Percentiles rank a stretch among this genome's conserved stretches.
Evolutionary conservation across 257 asterid species (phyloP).

Genomic region (Cinchona pubescens): DNA sequence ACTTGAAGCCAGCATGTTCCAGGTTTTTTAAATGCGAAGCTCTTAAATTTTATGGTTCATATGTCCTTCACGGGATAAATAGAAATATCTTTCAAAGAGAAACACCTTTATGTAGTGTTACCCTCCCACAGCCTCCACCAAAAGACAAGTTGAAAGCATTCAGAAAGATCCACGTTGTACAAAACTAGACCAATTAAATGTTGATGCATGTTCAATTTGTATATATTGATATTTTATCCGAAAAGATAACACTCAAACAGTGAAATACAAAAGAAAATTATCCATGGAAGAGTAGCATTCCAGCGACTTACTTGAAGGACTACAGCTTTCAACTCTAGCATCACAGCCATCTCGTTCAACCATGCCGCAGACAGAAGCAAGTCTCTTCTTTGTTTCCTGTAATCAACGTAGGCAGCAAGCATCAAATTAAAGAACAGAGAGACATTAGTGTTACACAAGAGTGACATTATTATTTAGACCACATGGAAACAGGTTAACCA

Average conservation of each 20-base stretch:
- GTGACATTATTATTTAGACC: background rate
- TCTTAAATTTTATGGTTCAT: background rate
- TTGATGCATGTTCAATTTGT: background rate
- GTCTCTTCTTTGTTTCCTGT: constrained; percentile 41
- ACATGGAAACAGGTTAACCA: background rate
- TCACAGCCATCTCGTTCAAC: constrained; percentile 32
- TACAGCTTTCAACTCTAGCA: constrained; percentile 30
- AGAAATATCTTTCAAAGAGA: background rate
- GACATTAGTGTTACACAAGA: background rate
- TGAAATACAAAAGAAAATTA: background rate
- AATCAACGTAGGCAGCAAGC: constrained; percentile 15
- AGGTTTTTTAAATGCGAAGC: background rate
- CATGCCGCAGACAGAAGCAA: constrained; percentile 22
- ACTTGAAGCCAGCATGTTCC: background rate
- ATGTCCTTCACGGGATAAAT: background rate
- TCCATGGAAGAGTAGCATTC: constrained; percentile 3
- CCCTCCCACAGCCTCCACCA: background rate
- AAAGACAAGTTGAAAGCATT: constrained; percentile 6
- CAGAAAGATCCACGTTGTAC: background rate
- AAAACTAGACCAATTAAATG: background rate
- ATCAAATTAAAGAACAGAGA: background rate
- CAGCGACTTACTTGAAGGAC: constrained; percentile 50
- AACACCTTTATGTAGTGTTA: background rate
- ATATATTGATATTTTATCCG: background rate
- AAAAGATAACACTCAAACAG: background rate